Percentiles rank a stretch among this genome's conserved stretches.
phyloP scores from a whole-genome alignment of 352 stramenopile species.

The Phytophthora pseudosyringae region DNA sequence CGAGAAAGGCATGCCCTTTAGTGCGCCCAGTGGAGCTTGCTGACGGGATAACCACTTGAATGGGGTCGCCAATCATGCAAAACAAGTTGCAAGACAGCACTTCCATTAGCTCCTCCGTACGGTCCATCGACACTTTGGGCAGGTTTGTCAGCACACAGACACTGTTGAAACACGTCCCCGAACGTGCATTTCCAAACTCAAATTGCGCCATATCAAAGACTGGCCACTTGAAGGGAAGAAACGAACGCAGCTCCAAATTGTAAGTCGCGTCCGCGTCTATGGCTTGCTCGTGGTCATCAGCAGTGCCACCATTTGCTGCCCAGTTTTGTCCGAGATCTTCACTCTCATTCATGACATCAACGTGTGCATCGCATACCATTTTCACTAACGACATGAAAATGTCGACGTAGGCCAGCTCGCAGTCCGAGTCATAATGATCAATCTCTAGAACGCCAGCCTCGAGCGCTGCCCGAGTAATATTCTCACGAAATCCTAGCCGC shows the following conservation, averaged over 20 bases:
- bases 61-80: conserved; percentile 78
- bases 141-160: conserved; percentile 87
- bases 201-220: conserved; percentile 92
- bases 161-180: conserved; percentile 81
- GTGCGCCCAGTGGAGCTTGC: conserved; percentile 61
- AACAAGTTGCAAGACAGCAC: conserved; percentile 80
- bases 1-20: conserved; percentile 84
- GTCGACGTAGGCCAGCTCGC: conserved; percentile 81
- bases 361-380: conserved; percentile 77
- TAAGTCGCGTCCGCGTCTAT: conserved; percentile 3
- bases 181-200: conserved; percentile 82
- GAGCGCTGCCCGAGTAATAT: conserved; percentile 49
- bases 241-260: conserved; percentile 26
- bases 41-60: conserved; percentile 84
- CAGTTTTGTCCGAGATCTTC: conserved; percentile 13
- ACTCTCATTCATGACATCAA: conserved; percentile 43
- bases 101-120: conserved; percentile 79
- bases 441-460: conserved; percentile 71
- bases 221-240: conserved; percentile 82
- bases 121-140: conserved; percentile 76
- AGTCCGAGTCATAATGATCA: conserved; percentile 72
- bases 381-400: conserved; percentile 82
- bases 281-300: background rate
- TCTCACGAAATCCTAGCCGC: conserved; percentile 56
- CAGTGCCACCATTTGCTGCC: background rate